Evolutionary conservation across 164 flowering plant species (phyloP).

Genomic region (Berberis thunbergii): DNA sequence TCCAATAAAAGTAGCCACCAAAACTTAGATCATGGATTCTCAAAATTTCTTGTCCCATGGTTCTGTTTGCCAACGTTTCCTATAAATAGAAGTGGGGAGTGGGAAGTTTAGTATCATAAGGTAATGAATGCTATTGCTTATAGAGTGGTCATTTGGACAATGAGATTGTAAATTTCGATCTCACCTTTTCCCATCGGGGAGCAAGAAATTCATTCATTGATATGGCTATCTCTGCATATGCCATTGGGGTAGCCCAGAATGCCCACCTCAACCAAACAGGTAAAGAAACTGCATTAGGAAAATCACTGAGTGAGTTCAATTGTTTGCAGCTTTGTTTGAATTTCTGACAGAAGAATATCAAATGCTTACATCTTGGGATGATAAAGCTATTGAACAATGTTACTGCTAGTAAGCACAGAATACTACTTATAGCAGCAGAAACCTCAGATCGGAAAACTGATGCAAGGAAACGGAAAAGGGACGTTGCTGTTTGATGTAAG

Average conservation of each 20-base stretch:
- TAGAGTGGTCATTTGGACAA: neutral
- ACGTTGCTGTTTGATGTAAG: conserved; percentile 3
- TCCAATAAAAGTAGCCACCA: conserved; percentile 35
- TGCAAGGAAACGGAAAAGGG: conserved; percentile 2
- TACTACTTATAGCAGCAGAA: neutral
- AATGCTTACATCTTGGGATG: conserved; percentile 20
- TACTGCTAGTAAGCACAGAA: conserved; percentile 8
- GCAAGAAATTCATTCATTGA: conserved; percentile 36
- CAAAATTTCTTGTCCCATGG: neutral
- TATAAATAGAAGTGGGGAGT: neutral
- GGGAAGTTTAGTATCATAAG: neutral
- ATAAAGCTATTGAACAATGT: conserved; percentile 29
- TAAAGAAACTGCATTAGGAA: neutral
- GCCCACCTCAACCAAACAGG: conserved; percentile 36
- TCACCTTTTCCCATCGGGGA: conserved; percentile 40
- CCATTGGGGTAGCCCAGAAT: conserved; percentile 38
- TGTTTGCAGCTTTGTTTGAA: neutral
- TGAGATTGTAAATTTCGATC: neutral
- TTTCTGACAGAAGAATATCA: neutral
- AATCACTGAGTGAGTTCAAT: conserved; percentile 13
- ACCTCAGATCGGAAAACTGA: neutral
- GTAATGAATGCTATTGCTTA: too few species aligned
- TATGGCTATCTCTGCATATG: conserved; percentile 30
- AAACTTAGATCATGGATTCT: conserved; percentile 25
- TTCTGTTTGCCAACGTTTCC: neutral